Percentiles rank a stretch among this genome's conserved stretches.
Conservation (phyloP, 1,284 basidiomycete species). For the Vanrija sp. region DNA sequence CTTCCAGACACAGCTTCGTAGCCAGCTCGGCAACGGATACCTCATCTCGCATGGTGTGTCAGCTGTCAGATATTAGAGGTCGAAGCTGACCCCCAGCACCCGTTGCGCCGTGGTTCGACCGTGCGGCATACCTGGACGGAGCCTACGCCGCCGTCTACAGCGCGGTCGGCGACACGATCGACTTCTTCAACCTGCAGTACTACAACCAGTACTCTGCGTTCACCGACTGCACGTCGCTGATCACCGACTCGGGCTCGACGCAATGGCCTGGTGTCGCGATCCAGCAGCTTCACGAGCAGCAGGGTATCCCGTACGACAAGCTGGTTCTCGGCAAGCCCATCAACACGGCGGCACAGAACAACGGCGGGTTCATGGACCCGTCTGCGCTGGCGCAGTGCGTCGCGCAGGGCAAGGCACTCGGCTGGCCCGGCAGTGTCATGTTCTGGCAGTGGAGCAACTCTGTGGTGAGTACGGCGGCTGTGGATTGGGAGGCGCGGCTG, state of each 20-base stretch:
- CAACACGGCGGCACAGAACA: not conserved
- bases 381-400: constrained; percentile 11
- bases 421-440: constrained; percentile 32
- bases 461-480: constrained; percentile 4
- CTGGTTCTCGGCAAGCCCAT: constrained; percentile 48
- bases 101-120: constrained; percentile 20
- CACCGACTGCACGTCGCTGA: constrained; percentile 13
- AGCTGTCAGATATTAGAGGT: not conserved
- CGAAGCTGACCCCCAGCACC: constrained; percentile 1
- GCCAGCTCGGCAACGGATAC: constrained; percentile 20
- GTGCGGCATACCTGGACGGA: constrained; percentile 8
- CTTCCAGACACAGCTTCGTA: constrained; percentile 24
- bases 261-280: constrained; percentile 39
- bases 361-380: constrained; percentile 14
- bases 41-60: constrained; percentile 24
- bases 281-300: constrained; percentile 38
- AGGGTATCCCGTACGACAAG: constrained; percentile 39
- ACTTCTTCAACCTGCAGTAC: constrained; percentile 37
- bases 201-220: constrained; percentile 31
- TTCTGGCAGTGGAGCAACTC: constrained; percentile 21
- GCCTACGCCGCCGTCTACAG: constrained; percentile 19
- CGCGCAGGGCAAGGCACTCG: constrained; percentile 17
- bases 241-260: constrained; percentile 21
- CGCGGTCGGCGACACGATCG: constrained; percentile 20
- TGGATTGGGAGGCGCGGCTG: too few relatives aligned